phyloP scores from a whole-genome alignment of 2,329 filamentous ascomycete genomes.

The Diatrype stigma region DNA sequence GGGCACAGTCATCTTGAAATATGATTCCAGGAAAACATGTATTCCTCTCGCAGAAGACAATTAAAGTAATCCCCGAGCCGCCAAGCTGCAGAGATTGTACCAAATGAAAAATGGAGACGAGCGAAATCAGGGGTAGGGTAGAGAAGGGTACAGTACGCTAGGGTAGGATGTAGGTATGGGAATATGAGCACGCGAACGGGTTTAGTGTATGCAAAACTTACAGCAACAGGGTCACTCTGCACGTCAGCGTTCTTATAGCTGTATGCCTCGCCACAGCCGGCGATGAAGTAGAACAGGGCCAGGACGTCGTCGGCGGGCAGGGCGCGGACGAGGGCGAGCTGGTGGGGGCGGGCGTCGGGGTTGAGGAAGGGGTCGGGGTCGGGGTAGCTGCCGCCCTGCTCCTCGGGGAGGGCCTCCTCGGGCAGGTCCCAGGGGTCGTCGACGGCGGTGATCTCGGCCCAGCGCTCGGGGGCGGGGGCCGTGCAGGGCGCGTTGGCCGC shows the following conservation, averaged over 20 bases:
- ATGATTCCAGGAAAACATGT: too few species aligned
- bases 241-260: neutral
- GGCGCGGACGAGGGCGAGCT: constrained; percentile 17
- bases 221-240: neutral
- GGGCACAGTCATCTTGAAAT: too few species aligned
- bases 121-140: neutral
- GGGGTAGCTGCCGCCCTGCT: neutral
- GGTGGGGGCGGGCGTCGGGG: constrained; percentile 9
- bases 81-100: too few species aligned
- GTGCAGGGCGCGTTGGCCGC: constrained; percentile 13
- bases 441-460: neutral
- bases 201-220: too few species aligned
- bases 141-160: neutral
- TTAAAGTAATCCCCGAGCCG: too few species aligned
- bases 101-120: neutral
- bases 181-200: too few species aligned
- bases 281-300: constrained; percentile 15
- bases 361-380: constrained; percentile 13
- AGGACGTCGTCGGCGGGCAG: constrained; percentile 16
- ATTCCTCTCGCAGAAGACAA: neutral
- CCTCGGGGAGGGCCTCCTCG: neutral
- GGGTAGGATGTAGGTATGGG: too few species aligned
- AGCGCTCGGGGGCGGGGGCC: neutral
- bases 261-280: constrained; percentile 6
- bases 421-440: neutral